Evolutionary conservation across 208 protist genomes (phyloP).

Genomic region (Leishmania tropica): DNA sequence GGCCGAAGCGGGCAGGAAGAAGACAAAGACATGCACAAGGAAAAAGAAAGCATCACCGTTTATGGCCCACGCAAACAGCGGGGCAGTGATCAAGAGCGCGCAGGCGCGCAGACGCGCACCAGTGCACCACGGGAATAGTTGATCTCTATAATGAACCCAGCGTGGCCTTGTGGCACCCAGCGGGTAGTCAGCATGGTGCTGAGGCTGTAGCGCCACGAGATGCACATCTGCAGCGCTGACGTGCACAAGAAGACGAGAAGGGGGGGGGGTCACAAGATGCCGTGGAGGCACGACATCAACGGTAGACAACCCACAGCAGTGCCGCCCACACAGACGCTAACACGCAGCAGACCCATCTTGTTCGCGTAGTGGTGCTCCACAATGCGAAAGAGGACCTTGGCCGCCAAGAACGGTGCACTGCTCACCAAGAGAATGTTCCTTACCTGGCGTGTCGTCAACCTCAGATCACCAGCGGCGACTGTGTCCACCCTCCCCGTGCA

Average conservation of each 20-base stretch:
- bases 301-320: slow-evolving; percentile 21
- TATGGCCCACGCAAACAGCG: slow-evolving; percentile 64
- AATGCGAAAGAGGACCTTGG: slow-evolving; percentile 46
- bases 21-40: slow-evolving; percentile 63
- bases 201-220: slow-evolving; percentile 63
- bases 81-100: slow-evolving; percentile 38
- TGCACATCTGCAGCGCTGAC: slow-evolving; percentile 40
- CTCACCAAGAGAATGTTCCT: slow-evolving; percentile 48
- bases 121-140: slow-evolving; percentile 58
- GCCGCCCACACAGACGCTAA: slow-evolving; percentile 25
- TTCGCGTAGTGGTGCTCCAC: slow-evolving; percentile 33
- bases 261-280: slow-evolving; percentile 20
- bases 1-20: slow-evolving; percentile 33
- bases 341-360: slow-evolving; percentile 54
- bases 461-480: slow-evolving; percentile 34
- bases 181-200: slow-evolving; percentile 65
- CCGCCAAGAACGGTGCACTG: slow-evolving; percentile 45
- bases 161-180: slow-evolving; percentile 37
- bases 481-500: slow-evolving; percentile 39
- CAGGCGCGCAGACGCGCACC: slow-evolving; percentile 47
- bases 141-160: slow-evolving; percentile 67
- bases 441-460: slow-evolving; percentile 28
- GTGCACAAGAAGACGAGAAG: slow-evolving; percentile 31
- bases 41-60: slow-evolving; percentile 35
- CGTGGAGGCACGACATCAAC: slow-evolving; percentile 17